These are phyloP conservation scores for Fusarium sp. DNA, from an alignment of 2,329 filamentous ascomycete species.

Conservation along the genomic window DNA sequence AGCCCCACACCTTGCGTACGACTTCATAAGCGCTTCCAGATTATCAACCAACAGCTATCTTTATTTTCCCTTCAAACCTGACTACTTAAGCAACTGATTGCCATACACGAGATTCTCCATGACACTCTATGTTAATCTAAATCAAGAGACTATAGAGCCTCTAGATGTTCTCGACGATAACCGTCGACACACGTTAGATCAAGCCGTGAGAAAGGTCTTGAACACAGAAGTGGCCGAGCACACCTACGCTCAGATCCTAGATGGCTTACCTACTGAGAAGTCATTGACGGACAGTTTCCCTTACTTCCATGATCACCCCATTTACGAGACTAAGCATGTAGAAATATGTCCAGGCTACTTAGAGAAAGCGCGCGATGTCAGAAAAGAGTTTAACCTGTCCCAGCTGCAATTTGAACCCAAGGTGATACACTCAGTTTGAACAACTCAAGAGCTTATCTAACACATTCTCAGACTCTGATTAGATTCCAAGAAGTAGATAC, in stretches of 20 bases:
- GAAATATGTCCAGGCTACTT: constrained; percentile 14
- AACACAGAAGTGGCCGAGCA: constrained; percentile 17
- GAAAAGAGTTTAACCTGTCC: neutral
- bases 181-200: neutral
- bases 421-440: neutral
- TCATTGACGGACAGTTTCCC: neutral
- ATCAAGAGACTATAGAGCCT: neutral
- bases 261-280: constrained; percentile 20
- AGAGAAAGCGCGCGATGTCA: constrained; percentile 16
- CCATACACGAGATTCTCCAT: neutral
- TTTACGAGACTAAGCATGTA: rapidly evolving
- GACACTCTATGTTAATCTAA: neutral
- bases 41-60: neutral
- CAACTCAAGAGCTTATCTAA: no score
- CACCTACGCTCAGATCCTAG: constrained; percentile 22
- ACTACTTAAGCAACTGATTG: no score
- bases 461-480: neutral
- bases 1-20: constrained; percentile 1
- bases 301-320: neutral
- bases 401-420: rapidly evolving
- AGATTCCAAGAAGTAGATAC: neutral
- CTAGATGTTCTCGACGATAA: neutral
- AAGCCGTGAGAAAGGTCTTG: constrained; percentile 1
- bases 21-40: neutral
- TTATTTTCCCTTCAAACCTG: neutral